Percentiles rank a stretch among this genome's conserved stretches.
Evolutionary conservation across 1,284 basidiomycete species (phyloP).

Genomic region (Ceratobasidium sp.): DNA sequence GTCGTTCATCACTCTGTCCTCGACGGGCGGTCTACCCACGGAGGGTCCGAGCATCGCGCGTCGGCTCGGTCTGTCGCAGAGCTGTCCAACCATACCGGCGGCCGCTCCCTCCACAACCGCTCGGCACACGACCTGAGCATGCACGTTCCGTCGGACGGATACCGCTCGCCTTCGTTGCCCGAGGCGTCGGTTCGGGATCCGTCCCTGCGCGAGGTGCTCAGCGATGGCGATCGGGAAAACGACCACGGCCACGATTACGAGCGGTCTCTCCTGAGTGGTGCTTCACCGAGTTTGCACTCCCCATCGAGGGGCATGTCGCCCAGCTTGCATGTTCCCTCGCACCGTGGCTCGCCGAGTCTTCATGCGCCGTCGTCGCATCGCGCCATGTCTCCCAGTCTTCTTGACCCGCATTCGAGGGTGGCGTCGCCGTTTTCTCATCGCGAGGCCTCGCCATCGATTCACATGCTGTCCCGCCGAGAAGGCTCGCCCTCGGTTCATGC

Average conservation of each 20-base stretch:
- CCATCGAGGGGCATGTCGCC: too few species aligned
- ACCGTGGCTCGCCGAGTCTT: conserved; percentile 1
- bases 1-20: background rate
- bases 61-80: background rate
- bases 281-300: conserved; percentile 4
- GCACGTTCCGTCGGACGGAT: conserved; percentile 14
- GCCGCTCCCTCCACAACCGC: background rate
- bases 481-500: conserved; percentile 19
- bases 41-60: background rate
- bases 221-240: conserved; percentile 29
- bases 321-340: background rate
- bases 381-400: background rate
- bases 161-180: conserved; percentile 11
- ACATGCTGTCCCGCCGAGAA: background rate
- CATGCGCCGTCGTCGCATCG: background rate
- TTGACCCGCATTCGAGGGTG: background rate
- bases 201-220: conserved; percentile 2
- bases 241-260: conserved; percentile 9
- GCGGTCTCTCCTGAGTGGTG: background rate
- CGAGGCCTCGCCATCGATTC: conserved; percentile 3
- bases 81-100: background rate
- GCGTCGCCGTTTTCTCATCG: conserved; percentile 1
- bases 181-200: background rate
- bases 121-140: conserved; percentile 10
- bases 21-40: background rate